These are phyloP conservation scores for Trypanosoma platydactyli DNA, from an alignment of 208 protist genomes.

Conservation along the genomic window DNA sequence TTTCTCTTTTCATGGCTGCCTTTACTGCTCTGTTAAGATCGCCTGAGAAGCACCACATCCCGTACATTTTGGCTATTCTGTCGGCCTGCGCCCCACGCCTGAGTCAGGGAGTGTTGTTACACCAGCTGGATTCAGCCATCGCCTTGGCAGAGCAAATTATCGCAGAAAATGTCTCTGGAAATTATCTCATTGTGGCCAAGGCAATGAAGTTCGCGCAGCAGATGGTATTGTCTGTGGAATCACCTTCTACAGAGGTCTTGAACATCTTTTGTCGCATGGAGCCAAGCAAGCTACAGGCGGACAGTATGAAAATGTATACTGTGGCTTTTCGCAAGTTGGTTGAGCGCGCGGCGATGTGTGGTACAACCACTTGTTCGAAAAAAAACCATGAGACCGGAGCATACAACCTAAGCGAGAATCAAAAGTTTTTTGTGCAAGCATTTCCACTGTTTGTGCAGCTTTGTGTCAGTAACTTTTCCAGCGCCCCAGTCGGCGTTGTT, in stretches of 20 bases:
- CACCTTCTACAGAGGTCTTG: conserved; percentile 49
- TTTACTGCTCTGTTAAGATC: conserved; percentile 59
- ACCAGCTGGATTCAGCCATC: conserved; percentile 48
- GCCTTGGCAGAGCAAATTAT: conserved; percentile 67
- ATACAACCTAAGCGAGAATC: conserved; percentile 42
- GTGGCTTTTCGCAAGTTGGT: conserved; percentile 82
- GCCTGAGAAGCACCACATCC: conserved; percentile 72
- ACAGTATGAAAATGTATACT: conserved; percentile 68
- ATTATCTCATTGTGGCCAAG: conserved; percentile 67
- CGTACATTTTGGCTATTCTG: conserved; percentile 81
- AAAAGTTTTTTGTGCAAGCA: conserved; percentile 55
- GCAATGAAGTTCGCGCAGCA: conserved; percentile 71
- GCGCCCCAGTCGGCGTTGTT: conserved; percentile 54
- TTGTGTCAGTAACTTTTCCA: conserved; percentile 66
- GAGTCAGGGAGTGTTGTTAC: conserved; percentile 65
- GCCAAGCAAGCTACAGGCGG: conserved; percentile 73
- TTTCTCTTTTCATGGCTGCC: conserved; percentile 82
- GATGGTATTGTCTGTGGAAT: conserved; percentile 56
- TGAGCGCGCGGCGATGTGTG: conserved; percentile 58
- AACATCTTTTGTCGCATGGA: conserved; percentile 51
- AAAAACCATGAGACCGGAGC: conserved; percentile 33
- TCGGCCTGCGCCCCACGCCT: conserved; percentile 71
- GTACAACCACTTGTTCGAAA: conserved; percentile 5
- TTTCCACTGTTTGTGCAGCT: conserved; percentile 57
- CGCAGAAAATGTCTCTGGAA: conserved; percentile 59